Percentiles rank a stretch among this genome's conserved stretches.
Evolutionary conservation across 1,139 yeast species (phyloP).

Genomic region (Pichia sp.): DNA sequence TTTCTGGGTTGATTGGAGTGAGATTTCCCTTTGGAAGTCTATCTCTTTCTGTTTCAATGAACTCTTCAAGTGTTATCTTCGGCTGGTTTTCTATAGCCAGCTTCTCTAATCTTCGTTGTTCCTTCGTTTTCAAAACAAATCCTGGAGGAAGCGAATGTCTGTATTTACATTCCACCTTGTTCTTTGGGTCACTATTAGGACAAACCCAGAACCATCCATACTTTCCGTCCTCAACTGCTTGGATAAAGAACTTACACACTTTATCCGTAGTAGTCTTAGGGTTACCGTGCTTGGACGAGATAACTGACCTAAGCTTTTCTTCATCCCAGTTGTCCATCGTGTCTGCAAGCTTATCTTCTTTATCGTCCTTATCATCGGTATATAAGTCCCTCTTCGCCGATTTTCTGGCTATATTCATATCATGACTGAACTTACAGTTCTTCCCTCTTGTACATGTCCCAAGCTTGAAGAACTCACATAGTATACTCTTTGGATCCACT

Average conservation of each 20-base stretch:
- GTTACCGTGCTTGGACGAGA: conserved; percentile 89
- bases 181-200: conserved; percentile 79
- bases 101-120: conserved; percentile 85
- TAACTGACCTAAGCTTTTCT: conserved; percentile 83
- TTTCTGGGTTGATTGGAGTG: conserved; percentile 82
- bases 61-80: conserved; percentile 90
- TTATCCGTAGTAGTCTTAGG: conserved; percentile 91
- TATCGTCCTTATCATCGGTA: conserved; percentile 67
- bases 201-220: conserved; percentile 99
- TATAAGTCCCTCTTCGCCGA: conserved; percentile 88
- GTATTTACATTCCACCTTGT: conserved; percentile 68
- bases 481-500: conserved; percentile 91
- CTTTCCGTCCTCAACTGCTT: conserved; percentile 94
- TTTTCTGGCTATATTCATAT: conserved; percentile 79
- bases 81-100: conserved; percentile 84
- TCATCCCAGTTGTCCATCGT: conserved; percentile 98
- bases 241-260: conserved; percentile 90
- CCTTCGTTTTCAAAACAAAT: conserved; percentile 92
- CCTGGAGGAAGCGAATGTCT: conserved; percentile 97
- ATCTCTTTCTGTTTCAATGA: conserved; percentile 89
- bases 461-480: conserved; percentile 87
- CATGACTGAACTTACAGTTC: conserved; percentile 94
- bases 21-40: conserved; percentile 70
- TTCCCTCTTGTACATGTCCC: conserved; percentile 83
- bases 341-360: conserved; percentile 56